phyloP scores from a whole-genome alignment of 176 grass and related monocot genomes.

The Musa troglodytarum region DNA sequence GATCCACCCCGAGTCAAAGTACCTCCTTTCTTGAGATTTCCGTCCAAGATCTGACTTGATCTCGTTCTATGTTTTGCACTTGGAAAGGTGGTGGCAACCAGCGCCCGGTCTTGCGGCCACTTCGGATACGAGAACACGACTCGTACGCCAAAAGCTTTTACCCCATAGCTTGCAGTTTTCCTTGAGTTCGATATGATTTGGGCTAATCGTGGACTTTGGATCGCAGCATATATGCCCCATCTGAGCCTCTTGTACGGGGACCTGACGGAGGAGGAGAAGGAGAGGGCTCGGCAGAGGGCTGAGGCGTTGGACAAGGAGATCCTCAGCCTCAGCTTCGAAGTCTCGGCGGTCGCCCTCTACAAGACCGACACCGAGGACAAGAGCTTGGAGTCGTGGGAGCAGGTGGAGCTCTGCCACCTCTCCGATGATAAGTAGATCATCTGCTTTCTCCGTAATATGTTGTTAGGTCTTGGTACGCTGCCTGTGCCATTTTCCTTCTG shows the following conservation, averaged over 20 bases:
- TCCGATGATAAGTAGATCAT: conserved; percentile 29
- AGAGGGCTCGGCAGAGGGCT: conserved; percentile 57
- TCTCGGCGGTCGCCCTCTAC: conserved; percentile 60
- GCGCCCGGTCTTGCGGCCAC: conserved; percentile 45
- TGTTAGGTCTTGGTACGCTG: no score
- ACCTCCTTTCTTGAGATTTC: not conserved
- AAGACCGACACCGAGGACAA: conserved; percentile 77
- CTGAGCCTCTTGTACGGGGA: conserved; percentile 72
- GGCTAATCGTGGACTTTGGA: not conserved
- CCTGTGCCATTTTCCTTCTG: not conserved
- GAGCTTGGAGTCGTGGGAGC: conserved; percentile 87
- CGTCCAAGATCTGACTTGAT: not conserved
- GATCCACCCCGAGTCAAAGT: not conserved
- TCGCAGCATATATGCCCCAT: conserved; percentile 81
- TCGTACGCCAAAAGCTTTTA: conserved; percentile 27
- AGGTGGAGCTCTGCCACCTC: conserved; percentile 60
- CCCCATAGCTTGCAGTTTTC: not conserved
- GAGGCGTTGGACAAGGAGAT: conserved; percentile 70
- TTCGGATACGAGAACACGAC: conserved; percentile 55
- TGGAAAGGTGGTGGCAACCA: conserved; percentile 53
- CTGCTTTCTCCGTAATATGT: conserved; percentile 10
- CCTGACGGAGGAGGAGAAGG: conserved; percentile 71
- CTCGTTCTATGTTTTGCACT: not conserved
- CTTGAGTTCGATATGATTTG: not conserved
- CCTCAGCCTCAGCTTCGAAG: conserved; percentile 47